phyloP scores from a whole-genome alignment of 2,329 filamentous ascomycete species.

The Exserohilum rostratum region DNA sequence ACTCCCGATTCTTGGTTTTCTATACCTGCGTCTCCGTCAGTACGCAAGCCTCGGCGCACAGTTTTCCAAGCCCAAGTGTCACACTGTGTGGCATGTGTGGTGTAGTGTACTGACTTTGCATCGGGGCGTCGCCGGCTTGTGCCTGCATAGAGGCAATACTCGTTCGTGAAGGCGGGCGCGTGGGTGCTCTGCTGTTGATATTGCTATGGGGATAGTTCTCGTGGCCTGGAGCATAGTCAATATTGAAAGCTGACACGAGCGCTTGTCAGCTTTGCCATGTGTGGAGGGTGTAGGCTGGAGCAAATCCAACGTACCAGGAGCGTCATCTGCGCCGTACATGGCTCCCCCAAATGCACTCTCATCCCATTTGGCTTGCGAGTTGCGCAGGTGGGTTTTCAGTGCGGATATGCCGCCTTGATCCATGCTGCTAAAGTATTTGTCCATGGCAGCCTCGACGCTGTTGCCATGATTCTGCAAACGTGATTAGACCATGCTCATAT shows the following conservation, averaged over 20 bases:
- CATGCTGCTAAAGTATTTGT: slow-evolving; percentile 29
- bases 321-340: slow-evolving; percentile 37
- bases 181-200: slow-evolving; percentile 43
- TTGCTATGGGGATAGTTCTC: slow-evolving; percentile 42
- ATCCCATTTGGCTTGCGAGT: slow-evolving; percentile 39
- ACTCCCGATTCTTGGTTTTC: slow-evolving; percentile 62
- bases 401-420: slow-evolving; percentile 17
- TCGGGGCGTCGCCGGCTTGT: slow-evolving; percentile 38
- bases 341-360: slow-evolving; percentile 38
- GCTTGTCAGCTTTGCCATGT: slow-evolving; percentile 23
- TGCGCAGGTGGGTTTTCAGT: slow-evolving; percentile 28
- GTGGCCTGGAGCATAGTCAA: slow-evolving; percentile 40
- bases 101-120: slow-evolving; percentile 38
- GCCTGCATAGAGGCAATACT: slow-evolving; percentile 40
- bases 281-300: not conserved
- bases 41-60: not conserved
- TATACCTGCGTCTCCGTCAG: slow-evolving; percentile 38
- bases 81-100: not conserved
- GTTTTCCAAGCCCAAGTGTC: not conserved
- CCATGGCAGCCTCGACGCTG: slow-evolving; percentile 29
- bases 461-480: slow-evolving; percentile 30
- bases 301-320: slow-evolving; percentile 36
- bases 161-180: slow-evolving; percentile 43
- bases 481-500: slow-evolving; percentile 3
- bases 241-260: slow-evolving; percentile 39